Evolutionary conservation across 352 stramenopile species (phyloP), one percentile per base, ranked within the genome.

Genomic region (Phytophthora hibernalis): DNA sequence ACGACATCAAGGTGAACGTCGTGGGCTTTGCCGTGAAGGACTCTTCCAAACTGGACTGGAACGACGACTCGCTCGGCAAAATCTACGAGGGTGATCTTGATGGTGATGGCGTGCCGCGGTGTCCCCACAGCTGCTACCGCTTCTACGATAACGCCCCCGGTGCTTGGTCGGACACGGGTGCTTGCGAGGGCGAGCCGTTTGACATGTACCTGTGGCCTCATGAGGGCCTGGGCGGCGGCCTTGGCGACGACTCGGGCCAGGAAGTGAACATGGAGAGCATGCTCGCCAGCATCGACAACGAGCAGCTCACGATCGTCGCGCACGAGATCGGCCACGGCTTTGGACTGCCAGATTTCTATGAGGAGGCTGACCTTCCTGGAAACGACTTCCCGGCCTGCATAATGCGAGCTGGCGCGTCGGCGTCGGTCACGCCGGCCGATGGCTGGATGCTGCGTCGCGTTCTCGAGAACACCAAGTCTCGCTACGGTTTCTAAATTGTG

Each of bases 181-280:
- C 21, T 2, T 76, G 68, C 56, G 54, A 54, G 5, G 63, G 57
- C 18, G 60, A 67, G 31, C 59, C 54, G 13, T 77, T 74, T 28
- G 70, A 74, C 37, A 48, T 78, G 9, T 74, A 57, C 15, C 65
- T 78, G 20, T 74, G 65, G 70, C 70, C 61, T 8, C 71, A 60
- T 15, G 13, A 65, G 30, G 65, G 57, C 12, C 45, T 63, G 13
- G 65, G 56, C 9, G 55, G 70, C n/a, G 70, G 65, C 15, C 55
- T 54, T 20, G 58, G 48, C 20, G 37, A 48, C 6, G 71, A 56
- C 16, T 56, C 24, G n/a, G 44, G 35, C 11, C 56, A 64, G 18
- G 44, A 49, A 7, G 56, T 63, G 5, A 60, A 77, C 22, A 47
- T 54, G 13, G 60, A 59, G 16, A 65, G 64, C 20, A 68, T 74